Percentiles rank a stretch among this genome's conserved stretches.
These are phyloP conservation scores for Persicaria maculosa DNA, from an alignment of 148 eudicot genomes.

Conservation along the genomic window DNA sequence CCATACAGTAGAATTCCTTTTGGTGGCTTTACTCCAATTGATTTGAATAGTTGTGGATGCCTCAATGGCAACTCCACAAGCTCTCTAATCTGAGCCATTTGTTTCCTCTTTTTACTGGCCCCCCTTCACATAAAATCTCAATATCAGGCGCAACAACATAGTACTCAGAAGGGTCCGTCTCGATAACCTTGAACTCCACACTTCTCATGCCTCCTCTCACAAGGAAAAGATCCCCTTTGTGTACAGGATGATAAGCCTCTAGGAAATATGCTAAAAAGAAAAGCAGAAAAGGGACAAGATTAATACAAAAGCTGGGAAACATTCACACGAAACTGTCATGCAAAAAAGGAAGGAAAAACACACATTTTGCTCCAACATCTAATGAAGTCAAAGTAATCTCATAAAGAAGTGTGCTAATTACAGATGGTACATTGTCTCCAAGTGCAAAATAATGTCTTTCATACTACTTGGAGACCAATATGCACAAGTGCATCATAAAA, in stretches of 20 bases:
- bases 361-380: too few species aligned
- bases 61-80: slow-evolving; percentile 75
- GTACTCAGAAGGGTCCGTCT: slow-evolving; percentile 77
- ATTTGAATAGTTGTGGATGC: slow-evolving; percentile 84
- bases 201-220: slow-evolving; percentile 92
- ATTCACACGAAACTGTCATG: too few species aligned
- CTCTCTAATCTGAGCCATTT: slow-evolving; percentile 91
- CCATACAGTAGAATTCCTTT: slow-evolving; percentile 85
- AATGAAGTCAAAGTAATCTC: too few species aligned
- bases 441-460: too few species aligned
- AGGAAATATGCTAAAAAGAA: slow-evolving; percentile 60
- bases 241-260: slow-evolving; percentile 78
- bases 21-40: slow-evolving; percentile 90
- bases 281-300: neutral
- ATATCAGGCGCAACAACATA: slow-evolving; percentile 93
- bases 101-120: slow-evolving; percentile 74
- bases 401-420: too few species aligned
- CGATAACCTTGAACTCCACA: slow-evolving; percentile 81
- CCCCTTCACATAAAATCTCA: slow-evolving; percentile 89
- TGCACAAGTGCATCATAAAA: too few species aligned
- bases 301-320: too few species aligned
- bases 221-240: slow-evolving; percentile 72
- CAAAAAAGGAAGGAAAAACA: too few species aligned
- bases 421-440: too few species aligned
- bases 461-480: too few species aligned